Evolutionary conservation across 1,284 basidiomycete genomes (phyloP), one percentile per base, ranked within the genome.

Genomic region (Heterobasidion occidentale): DNA sequence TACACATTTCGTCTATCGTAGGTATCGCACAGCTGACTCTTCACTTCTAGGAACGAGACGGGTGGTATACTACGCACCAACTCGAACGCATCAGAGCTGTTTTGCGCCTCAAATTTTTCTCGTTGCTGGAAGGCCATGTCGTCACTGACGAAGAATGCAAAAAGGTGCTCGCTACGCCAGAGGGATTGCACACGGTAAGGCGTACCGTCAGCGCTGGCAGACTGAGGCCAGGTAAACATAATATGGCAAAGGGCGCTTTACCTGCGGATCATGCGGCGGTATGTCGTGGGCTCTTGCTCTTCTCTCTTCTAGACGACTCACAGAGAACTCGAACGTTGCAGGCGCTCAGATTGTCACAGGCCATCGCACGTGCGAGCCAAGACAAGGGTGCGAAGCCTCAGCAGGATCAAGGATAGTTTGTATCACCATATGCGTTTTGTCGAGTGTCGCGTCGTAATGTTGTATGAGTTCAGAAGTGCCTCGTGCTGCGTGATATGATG

Each of bases 91-190:
- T 96, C 71, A 93, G 92, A 69, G 80, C 79, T 2, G 79, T 96
- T 52, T 75, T 95, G n/a, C 79, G 91, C 42, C 83, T 89, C 67
- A 94, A 94, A 67, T 95, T 92, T 73, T 88, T 90, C 69, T 83
- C 86, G 9, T 71, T 94, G n/a, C 75, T 92, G 2, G 84, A 92
- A 62, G 89, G 88, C 2, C 80, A 87, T 59, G 67, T 79, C 9
- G 80, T 85, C 3, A 80, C 83, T 9, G 81, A 88, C 58, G 84
- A 84, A 60, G 89, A 92, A 62, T 92, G 88, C 63, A 76, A 78
- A 17, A 68, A 90, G 46, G 75, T 92, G 8, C 9, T 36, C 2
- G 46, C 46, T 15, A 72, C 78, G 15, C 74, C 74, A 45, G 73
- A 77, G 55, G 74, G 73, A 20, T 72, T 68, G 8, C 71, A 73